phyloP scores from a whole-genome alignment of 768 basidiomycete genomes.

The Agaricus sinodeliciosus region DNA sequence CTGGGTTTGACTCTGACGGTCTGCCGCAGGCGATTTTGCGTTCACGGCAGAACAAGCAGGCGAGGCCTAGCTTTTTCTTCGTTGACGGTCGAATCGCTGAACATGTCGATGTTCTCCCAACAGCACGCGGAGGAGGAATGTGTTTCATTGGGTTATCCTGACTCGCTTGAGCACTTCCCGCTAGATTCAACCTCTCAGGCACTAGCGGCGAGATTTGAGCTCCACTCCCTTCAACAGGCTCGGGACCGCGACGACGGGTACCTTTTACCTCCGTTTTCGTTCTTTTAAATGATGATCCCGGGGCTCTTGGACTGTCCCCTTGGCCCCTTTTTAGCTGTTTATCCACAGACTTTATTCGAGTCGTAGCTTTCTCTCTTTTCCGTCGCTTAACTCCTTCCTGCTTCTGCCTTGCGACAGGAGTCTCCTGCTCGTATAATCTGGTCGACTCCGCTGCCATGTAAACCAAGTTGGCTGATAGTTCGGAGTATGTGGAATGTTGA shows the following conservation, averaged over 20 bases:
- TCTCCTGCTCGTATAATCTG: background rate
- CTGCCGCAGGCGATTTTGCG: conserved; percentile 13
- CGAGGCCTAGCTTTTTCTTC: conserved; percentile 6
- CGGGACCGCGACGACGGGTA: background rate
- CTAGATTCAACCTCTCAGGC: background rate
- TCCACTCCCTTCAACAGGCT: background rate
- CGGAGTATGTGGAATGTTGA: conserved; percentile 8
- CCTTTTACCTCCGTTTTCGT: background rate
- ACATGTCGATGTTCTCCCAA: background rate
- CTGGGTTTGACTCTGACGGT: conserved; percentile 4
- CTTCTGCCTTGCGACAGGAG: background rate
- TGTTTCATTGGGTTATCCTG: background rate
- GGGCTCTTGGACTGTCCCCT: background rate
- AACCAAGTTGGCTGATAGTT: conserved; percentile 4
- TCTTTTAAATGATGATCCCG: background rate
- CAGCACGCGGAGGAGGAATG: background rate
- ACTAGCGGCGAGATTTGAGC: background rate
- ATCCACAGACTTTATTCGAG: background rate
- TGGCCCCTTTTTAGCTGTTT: background rate
- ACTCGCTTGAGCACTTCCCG: background rate
- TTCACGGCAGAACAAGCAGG: conserved; percentile 12
- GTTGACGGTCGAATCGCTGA: background rate
- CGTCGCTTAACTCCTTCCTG: background rate
- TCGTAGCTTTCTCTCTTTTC: background rate
- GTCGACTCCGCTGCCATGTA: background rate